Evolutionary conservation across 352 stramenopile genomes (phyloP).

Genomic region (Blastocystis sp.): DNA sequence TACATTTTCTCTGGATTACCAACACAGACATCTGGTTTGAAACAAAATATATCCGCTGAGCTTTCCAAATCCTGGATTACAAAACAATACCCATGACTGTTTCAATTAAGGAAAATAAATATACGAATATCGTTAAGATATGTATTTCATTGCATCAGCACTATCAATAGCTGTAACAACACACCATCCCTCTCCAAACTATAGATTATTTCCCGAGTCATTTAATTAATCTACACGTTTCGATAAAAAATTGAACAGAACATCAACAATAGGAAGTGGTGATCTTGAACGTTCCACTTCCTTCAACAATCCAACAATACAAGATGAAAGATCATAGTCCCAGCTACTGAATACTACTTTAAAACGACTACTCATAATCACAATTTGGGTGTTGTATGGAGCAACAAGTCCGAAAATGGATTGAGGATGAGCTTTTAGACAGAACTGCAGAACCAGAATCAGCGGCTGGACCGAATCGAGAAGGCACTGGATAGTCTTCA

Average conservation of each 20-base stretch:
- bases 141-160: constrained; percentile 49
- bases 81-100: constrained; percentile 37
- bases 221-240: background rate
- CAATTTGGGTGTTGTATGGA: constrained; percentile 2
- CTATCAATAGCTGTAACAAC: constrained; percentile 22
- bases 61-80: background rate
- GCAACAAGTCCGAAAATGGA: background rate
- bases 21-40: background rate
- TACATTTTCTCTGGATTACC: background rate
- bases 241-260: constrained; percentile 6
- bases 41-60: constrained; percentile 10
- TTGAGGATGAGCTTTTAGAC: background rate
- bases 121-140: background rate
- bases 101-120: background rate
- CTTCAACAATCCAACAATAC: background rate
- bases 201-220: background rate
- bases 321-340: constrained; percentile 36
- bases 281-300: background rate
- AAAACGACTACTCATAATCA: background rate
- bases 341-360: constrained; percentile 36
- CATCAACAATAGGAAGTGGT: background rate
- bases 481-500: constrained; percentile 16
- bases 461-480: background rate
- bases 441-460: constrained; percentile 35
- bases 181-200: constrained; percentile 63